Evolutionary conservation across 176 grass and related monocot genomes (phyloP), one percentile per base, ranked within the genome.

Genomic region (Oryza meyeriana): DNA sequence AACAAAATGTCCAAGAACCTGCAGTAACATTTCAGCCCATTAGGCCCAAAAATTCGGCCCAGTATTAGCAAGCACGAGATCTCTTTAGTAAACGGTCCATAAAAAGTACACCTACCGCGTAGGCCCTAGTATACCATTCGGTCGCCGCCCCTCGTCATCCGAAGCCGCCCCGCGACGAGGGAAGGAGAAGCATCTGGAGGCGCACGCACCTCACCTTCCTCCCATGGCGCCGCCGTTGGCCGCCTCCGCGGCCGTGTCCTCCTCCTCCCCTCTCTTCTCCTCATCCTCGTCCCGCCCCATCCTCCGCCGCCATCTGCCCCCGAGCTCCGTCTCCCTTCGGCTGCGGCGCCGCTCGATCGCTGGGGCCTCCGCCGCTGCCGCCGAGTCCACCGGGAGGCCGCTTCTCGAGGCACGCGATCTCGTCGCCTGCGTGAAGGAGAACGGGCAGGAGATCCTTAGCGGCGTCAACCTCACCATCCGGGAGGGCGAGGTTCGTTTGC

Each of bases 381-480:
- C 33, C 50, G 88, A 80, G n/a, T 18, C 77, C 8, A 39, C 69
- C 34, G 52, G 76, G 12, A 72, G 52, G 18, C 52, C 68, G 82
- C 74, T 97, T 24, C 77, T 97, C 79, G 94, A 92, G 78, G 87
- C 94, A 20, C 87, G 78, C 73, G 89, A 83, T 29, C 90, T 97
- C 79, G 92, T 85, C 77, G 94, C 94, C 1, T 89, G 85, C 42
- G 85, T 94, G 28, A 92, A 81, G 87, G 88, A 94, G 34, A 88
- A 69, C 0, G 83, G 94, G 0, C 61, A 88, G 47, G 79, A 83
- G 76, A 87, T 97, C 77, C 79, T 99, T 5, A 63, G 67, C 42
- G 89, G 96, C n/a, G 89, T 99, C 44, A 70, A 93, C 59, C 89
- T 97, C 29, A 94, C 87, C 86, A 87, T 97, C 69, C 83, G 79